phyloP scores from a whole-genome alignment of 768 basidiomycete species.

The Tulasnella sp. region DNA sequence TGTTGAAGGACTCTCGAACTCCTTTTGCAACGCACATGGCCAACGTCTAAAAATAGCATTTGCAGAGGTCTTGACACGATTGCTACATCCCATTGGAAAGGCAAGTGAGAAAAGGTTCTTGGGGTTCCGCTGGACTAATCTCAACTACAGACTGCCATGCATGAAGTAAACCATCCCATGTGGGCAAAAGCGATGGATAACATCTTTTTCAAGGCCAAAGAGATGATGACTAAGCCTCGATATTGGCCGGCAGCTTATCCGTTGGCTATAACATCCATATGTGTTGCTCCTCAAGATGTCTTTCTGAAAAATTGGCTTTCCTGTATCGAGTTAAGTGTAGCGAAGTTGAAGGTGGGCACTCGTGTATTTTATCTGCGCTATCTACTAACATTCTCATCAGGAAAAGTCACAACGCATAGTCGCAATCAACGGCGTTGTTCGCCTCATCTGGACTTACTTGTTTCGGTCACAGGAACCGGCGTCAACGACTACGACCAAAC shows the following conservation, averaged over 20 bases:
- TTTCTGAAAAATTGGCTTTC: conserved; percentile 71
- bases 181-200: conserved; percentile 87
- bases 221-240: conserved; percentile 75
- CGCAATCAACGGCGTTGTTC: conserved; percentile 68
- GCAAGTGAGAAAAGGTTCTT: conserved; percentile 27
- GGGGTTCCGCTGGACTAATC: not conserved
- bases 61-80: conserved; percentile 60
- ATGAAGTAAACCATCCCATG: conserved; percentile 87
- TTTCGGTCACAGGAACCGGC: conserved; percentile 80
- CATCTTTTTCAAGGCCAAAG: conserved; percentile 67
- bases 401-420: conserved; percentile 59
- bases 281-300: conserved; percentile 74
- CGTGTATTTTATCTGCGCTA: conserved; percentile 7
- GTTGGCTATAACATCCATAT: conserved; percentile 66
- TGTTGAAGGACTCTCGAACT: conserved; percentile 66
- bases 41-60: conserved; percentile 70
- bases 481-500: conserved; percentile 64
- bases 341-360: conserved; percentile 61
- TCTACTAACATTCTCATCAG: conserved; percentile 30
- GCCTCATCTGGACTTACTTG: conserved; percentile 89
- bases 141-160: conserved; percentile 66
- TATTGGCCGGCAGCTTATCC: conserved; percentile 87
- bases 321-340: conserved; percentile 57
- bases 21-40: conserved; percentile 75
- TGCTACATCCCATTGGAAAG: conserved; percentile 83